Percentiles rank a stretch among this genome's conserved stretches.
These are phyloP conservation scores for Danielozyma ontarioensis DNA, from an alignment of 805 yeast species.

Conservation along the genomic window DNA sequence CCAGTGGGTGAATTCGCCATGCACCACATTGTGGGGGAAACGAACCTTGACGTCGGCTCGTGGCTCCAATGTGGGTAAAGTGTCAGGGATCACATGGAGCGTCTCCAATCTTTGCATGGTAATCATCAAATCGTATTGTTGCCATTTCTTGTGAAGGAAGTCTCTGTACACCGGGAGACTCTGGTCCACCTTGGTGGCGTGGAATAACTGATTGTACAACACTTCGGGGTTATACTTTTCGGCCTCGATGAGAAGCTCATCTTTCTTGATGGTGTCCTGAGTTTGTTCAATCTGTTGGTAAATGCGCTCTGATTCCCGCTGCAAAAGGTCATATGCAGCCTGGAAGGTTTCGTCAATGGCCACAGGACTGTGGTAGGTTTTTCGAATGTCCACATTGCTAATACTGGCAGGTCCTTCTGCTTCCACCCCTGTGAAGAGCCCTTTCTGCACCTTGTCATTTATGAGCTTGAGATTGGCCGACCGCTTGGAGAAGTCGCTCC, in stretches of 20 bases:
- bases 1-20: conserved; percentile 55
- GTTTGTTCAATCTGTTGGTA: conserved; percentile 33
- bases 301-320: conserved; percentile 39
- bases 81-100: conserved; percentile 83
- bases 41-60: conserved; percentile 66
- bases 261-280: conserved; percentile 13
- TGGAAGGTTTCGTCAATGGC: conserved; percentile 71
- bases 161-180: conserved; percentile 76
- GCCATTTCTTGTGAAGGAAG: conserved; percentile 68
- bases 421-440: conserved; percentile 16
- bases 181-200: conserved; percentile 49
- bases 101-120: conserved; percentile 91
- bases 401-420: conserved; percentile 50
- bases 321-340: conserved; percentile 56
- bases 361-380: conserved; percentile 60
- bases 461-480: conserved; percentile 21
- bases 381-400: conserved; percentile 35
- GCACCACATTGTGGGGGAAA: conserved; percentile 58
- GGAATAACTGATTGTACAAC: conserved; percentile 53
- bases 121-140: conserved; percentile 61
- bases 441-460: conserved; percentile 14
- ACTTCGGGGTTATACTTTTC: conserved; percentile 85
- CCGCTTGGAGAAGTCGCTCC: conserved; percentile 31
- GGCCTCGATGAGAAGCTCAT: conserved; percentile 48
- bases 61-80: conserved; percentile 85